Conservation (phyloP, 306 rosid species). For the Begonia peltatifolia region DNA sequence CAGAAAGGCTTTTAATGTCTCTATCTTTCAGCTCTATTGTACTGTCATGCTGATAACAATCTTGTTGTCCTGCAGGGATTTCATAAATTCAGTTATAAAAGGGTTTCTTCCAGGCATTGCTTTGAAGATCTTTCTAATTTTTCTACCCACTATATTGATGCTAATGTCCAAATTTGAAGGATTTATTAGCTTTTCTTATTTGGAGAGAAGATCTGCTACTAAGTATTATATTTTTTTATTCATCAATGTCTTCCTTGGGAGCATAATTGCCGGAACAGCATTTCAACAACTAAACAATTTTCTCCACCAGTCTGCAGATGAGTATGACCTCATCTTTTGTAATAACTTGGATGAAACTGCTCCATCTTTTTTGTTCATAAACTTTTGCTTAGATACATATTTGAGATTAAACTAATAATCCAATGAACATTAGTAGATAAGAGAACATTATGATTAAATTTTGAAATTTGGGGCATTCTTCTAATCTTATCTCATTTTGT, state of each 20-base stretch:
- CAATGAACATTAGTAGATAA: too few relatives aligned
- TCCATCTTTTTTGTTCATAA: background rate
- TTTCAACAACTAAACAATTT: constrained; percentile 81
- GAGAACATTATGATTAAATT: too few relatives aligned
- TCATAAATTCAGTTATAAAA: constrained; percentile 68
- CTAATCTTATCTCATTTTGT: too few relatives aligned
- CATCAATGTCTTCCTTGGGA: constrained; percentile 85
- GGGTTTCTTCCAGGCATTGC: constrained; percentile 98
- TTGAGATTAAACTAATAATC: too few relatives aligned
- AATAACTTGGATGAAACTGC: background rate
- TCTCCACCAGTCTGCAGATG: constrained; percentile 77
- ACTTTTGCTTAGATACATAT: too few relatives aligned
- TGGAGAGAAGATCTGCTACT: constrained; percentile 81
- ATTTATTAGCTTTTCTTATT: constrained; percentile 43
- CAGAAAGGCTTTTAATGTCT: too few relatives aligned
- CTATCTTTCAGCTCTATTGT: too few relatives aligned
- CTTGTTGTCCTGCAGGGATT: constrained; percentile 27
- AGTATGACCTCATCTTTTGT: constrained; percentile 29
- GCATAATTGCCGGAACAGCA: constrained; percentile 94
- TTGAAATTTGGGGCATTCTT: too few relatives aligned
- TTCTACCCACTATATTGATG: constrained; percentile 82
- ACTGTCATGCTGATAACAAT: background rate
- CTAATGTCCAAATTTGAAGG: constrained; percentile 93
- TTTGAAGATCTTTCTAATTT: constrained; percentile 79
- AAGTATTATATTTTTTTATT: constrained; percentile 83